Conservation (phyloP, 2,329 filamentous ascomycete species). For the Domatiomyces globalis region DNA sequence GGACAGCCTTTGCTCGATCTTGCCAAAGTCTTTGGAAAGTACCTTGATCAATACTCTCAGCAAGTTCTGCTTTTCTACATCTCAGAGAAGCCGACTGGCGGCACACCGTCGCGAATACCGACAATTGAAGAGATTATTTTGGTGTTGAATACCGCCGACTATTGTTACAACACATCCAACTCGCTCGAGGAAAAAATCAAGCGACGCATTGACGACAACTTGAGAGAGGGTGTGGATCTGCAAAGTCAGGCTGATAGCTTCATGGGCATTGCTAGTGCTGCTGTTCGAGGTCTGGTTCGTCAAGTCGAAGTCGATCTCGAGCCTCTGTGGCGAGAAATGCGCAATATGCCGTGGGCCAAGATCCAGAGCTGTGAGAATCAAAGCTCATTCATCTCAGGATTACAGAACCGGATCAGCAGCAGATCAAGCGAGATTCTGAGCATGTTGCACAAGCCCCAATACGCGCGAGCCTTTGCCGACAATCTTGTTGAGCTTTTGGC, state of each 20-base stretch:
- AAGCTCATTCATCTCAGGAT: conserved; percentile 75
- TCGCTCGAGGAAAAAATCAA: conserved; percentile 93
- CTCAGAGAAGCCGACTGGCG: conserved; percentile 42
- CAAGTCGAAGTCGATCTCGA: conserved; percentile 73
- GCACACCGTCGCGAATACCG: conserved; percentile 38
- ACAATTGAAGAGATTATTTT: conserved; percentile 62
- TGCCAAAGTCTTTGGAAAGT: conserved; percentile 73
- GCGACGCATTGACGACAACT: conserved; percentile 67
- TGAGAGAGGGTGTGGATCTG: conserved; percentile 65
- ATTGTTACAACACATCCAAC: conserved; percentile 85
- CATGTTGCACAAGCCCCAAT: conserved; percentile 76
- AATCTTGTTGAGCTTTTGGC: conserved; percentile 84
- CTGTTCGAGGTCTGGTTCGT: conserved; percentile 69
- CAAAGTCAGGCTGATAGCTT: conserved; percentile 91
- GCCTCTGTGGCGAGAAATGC: conserved; percentile 89
- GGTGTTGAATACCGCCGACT: conserved; percentile 91
- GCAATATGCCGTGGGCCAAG: conserved; percentile 84
- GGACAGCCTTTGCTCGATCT: conserved; percentile 75
- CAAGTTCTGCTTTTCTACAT: conserved; percentile 69
- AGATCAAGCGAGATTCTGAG: conserved; percentile 61
- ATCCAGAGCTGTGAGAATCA: conserved; percentile 90
- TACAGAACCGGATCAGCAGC: conserved; percentile 58
- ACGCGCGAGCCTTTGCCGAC: conserved; percentile 86
- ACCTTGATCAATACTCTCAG: conserved; percentile 89
- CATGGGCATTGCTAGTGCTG: conserved; percentile 81